These are phyloP conservation scores for Lignosus rhinocerotis DNA, from an alignment of 1,284 basidiomycete genomes.

Conservation along the genomic window DNA sequence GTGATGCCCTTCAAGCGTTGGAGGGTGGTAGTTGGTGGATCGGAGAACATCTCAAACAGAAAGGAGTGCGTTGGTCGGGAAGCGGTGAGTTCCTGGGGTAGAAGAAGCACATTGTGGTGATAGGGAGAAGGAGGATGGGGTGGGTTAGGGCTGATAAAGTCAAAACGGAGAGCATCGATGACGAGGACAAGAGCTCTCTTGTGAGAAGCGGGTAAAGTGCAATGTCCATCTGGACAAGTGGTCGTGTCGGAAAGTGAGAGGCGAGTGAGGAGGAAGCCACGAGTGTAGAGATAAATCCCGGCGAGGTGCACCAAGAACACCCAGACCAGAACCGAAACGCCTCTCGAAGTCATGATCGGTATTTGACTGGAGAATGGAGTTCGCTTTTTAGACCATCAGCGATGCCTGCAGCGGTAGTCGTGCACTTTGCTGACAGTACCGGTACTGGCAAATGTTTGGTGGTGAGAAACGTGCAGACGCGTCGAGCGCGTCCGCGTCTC, in stretches of 20 bases:
- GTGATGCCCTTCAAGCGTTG: slow-evolving; percentile 96
- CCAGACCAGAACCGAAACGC: slow-evolving; percentile 49
- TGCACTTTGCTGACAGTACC: no score
- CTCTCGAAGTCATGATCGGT: slow-evolving; percentile 18
- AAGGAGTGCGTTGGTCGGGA: slow-evolving; percentile 71
- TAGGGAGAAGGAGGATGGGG: slow-evolving; percentile 62
- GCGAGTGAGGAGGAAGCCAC: slow-evolving; percentile 86
- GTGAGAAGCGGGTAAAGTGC: slow-evolving; percentile 65
- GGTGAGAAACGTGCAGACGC: not conserved
- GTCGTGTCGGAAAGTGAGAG: slow-evolving; percentile 70
- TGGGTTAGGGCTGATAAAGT: slow-evolving; percentile 83
- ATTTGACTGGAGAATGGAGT: slow-evolving; percentile 13
- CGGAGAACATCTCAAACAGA: slow-evolving; percentile 87
- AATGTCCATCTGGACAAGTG: slow-evolving; percentile 44
- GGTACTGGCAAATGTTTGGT: not conserved
- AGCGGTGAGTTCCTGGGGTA: slow-evolving; percentile 73
- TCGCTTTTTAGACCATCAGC: no score
- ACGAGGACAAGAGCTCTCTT: slow-evolving; percentile 82
- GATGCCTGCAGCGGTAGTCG: no score
- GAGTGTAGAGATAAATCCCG: slow-evolving; percentile 80
- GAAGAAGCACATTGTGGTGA: slow-evolving; percentile 82
- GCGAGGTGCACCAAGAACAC: slow-evolving; percentile 61
- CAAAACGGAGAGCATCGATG: slow-evolving; percentile 93
- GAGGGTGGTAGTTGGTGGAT: slow-evolving; percentile 95
- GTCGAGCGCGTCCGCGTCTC: not conserved